Percentiles rank a stretch among this genome's conserved stretches.
These are phyloP conservation scores for Hypoxylon sp. DNA, from an alignment of 2,329 filamentous ascomycete genomes.

Conservation along the genomic window DNA sequence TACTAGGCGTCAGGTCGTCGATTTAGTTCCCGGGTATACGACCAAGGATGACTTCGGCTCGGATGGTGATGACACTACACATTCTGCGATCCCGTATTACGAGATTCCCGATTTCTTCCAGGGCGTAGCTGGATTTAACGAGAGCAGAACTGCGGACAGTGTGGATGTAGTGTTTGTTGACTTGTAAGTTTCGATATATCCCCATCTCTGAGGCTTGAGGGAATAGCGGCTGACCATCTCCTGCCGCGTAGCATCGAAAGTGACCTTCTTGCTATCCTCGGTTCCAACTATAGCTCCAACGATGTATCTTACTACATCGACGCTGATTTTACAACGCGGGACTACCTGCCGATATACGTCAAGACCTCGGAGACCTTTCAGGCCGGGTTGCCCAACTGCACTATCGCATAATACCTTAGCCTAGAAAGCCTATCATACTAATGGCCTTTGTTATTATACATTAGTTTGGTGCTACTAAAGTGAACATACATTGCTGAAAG, in stretches of 20 bases:
- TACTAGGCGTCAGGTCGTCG: slow-evolving; percentile 64
- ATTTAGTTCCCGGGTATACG: slow-evolving; percentile 65
- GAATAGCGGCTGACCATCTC: slow-evolving; percentile 1
- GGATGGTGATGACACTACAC: slow-evolving; percentile 70
- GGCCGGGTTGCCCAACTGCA: slow-evolving; percentile 56
- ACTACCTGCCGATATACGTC: slow-evolving; percentile 60
- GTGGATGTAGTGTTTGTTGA: slow-evolving; percentile 70
- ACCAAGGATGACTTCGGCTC: slow-evolving; percentile 71
- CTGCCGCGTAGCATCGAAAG: slow-evolving; percentile 55
- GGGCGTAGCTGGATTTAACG: slow-evolving; percentile 64
- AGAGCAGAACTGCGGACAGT: slow-evolving; percentile 59
- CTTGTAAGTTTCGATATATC: slow-evolving; percentile 57
- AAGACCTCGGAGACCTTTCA: slow-evolving; percentile 56
- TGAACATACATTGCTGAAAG: background rate
- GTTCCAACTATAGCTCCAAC: slow-evolving; percentile 54
- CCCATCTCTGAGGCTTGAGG: background rate
- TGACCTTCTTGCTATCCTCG: slow-evolving; percentile 57
- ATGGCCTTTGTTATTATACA: background rate
- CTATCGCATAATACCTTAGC: slow-evolving; percentile 34
- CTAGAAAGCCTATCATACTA: background rate
- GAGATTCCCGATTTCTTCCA: slow-evolving; percentile 66
- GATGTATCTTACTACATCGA: slow-evolving; percentile 59
- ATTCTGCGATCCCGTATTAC: slow-evolving; percentile 64
- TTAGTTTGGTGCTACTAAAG: background rate
- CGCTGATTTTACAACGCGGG: slow-evolving; percentile 58